Evolutionary conservation across 345 rosid genomes (phyloP), one percentile per base, ranked within the genome.

Genomic region (Luvunga scandens): DNA sequence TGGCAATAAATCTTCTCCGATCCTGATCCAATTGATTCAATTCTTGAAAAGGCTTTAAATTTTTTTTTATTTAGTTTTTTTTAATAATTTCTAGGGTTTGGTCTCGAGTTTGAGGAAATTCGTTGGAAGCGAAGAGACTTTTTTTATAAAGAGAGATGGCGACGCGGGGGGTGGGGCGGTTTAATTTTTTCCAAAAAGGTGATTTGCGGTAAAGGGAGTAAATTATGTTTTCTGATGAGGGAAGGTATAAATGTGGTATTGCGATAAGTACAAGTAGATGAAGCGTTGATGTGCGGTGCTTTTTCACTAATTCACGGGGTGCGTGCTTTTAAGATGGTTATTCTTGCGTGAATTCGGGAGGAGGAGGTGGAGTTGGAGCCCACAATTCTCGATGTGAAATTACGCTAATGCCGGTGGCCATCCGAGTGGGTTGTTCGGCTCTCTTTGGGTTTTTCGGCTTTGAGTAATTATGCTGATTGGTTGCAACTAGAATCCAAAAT

Each of bases 1-100:
- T 63, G 0, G 45, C 28, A 9, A 45, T 4, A 42, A 30, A 63
- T 42, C 28, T 45, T 45, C 18, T 45, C 50, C 18, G 69, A 14
- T 6, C 6, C 60, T 27, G 42, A 48, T 63, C 69, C 66, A 36
- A 66, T 33, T 66, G 69, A 34, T 66, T 34, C 27, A 22, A 34
- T 66, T 9, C 67, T 64, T 31, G 24, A 31, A 18, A 9, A 64
- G 48, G 16, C 25, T 66, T 66, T 30, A 16, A 33, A n/a, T n/a
- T 6, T 64, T 63, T 30, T 18, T 18, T 19, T 19, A 7, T 36
- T 36, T 36, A 31, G 7, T 2, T 66, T 34, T 19, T 66, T 34
- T 7, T 7, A 21, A 34, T 34, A 34, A 34, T 74, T n/a, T 71
- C 59, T 81, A 81, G 80, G 83, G 77, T 70, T 82, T 69, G 75